Conservation (phyloP, 805 yeast species). For the Debaryomyces castellii region DNA sequence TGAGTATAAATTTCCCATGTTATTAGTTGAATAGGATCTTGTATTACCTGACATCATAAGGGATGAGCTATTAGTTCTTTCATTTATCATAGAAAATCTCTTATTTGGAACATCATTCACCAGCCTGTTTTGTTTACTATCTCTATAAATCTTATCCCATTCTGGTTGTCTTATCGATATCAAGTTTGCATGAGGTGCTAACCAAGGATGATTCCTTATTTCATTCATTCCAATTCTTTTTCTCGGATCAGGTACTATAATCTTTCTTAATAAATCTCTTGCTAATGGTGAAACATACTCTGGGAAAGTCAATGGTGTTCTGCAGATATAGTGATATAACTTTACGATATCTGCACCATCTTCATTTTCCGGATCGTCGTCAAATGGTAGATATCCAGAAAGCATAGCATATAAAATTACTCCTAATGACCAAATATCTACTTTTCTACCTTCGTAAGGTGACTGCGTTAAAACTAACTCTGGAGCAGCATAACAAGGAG, state of each 20-base stretch:
- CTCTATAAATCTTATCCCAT: slow-evolving; percentile 68
- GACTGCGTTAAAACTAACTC: slow-evolving; percentile 85
- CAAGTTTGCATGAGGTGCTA: slow-evolving; percentile 79
- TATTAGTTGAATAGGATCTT: slow-evolving; percentile 35
- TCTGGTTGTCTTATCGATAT: slow-evolving; percentile 82
- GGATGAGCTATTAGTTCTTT: slow-evolving; percentile 36
- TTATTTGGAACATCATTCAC: slow-evolving; percentile 23
- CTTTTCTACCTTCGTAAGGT: slow-evolving; percentile 89
- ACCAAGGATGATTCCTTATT: slow-evolving; percentile 84
- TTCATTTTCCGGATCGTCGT: slow-evolving; percentile 95
- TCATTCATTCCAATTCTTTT: slow-evolving; percentile 68
- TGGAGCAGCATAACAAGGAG: slow-evolving; percentile 99
- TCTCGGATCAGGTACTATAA: slow-evolving; percentile 81
- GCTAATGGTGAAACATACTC: slow-evolving; percentile 90
- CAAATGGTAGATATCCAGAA: slow-evolving; percentile 96
- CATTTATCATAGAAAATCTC: slow-evolving; percentile 46
- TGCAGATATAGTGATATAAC: slow-evolving; percentile 86
- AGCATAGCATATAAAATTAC: slow-evolving; percentile 94
- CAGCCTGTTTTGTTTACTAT: slow-evolving; percentile 30
- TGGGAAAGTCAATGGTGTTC: slow-evolving; percentile 91
- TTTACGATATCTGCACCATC: slow-evolving; percentile 93
- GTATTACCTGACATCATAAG: slow-evolving; percentile 33
- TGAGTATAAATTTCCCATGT: slow-evolving; percentile 40
- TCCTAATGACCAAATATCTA: slow-evolving; percentile 97
- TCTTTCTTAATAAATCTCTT: slow-evolving; percentile 82